Conservation (phyloP, 1,139 yeast genomes). For the Diutina neorugosa region DNA sequence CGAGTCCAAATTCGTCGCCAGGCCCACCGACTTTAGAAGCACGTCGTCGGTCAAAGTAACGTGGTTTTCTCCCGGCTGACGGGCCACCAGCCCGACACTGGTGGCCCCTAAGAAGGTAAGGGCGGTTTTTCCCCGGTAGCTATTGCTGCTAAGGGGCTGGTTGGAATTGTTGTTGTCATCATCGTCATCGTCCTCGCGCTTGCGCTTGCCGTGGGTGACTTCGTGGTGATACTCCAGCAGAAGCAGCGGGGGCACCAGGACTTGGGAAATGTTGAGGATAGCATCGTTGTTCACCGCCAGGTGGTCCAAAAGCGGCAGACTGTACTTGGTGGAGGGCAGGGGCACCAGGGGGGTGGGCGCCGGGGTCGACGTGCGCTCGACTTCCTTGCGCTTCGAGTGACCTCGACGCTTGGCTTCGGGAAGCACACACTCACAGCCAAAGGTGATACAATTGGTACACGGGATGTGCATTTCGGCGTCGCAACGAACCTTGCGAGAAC, state of each 20-base stretch:
- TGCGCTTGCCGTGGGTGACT: conserved; percentile 24
- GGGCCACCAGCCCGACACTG: conserved; percentile 15
- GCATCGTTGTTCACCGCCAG: conserved; percentile 19
- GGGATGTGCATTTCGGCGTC: conserved; percentile 59
- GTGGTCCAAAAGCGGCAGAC: background rate
- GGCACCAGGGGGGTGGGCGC: background rate
- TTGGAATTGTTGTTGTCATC: background rate
- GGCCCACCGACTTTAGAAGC: conserved; percentile 23
- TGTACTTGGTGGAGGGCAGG: background rate
- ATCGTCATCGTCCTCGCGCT: conserved; percentile 13
- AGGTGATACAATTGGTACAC: conserved; percentile 66
- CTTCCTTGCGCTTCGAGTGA: conserved; percentile 12
- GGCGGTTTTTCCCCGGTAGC: background rate
- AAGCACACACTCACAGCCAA: conserved; percentile 52
- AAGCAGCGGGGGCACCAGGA: conserved; percentile 33
- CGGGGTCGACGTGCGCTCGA: background rate
- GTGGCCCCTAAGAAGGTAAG: background rate
- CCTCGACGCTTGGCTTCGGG: conserved; percentile 38
- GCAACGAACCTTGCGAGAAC: conserved; percentile 66
- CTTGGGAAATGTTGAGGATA: conserved; percentile 30
- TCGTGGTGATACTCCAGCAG: conserved; percentile 24
- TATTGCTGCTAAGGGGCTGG: background rate
- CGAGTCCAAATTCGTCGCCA: conserved; percentile 30
- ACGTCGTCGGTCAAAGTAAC: conserved; percentile 30
- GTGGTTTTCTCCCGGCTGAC: conserved; percentile 33